Base-by-base conservation (phyloP, 768 basidiomycete species). In the Auricularia sp. region DNA sequence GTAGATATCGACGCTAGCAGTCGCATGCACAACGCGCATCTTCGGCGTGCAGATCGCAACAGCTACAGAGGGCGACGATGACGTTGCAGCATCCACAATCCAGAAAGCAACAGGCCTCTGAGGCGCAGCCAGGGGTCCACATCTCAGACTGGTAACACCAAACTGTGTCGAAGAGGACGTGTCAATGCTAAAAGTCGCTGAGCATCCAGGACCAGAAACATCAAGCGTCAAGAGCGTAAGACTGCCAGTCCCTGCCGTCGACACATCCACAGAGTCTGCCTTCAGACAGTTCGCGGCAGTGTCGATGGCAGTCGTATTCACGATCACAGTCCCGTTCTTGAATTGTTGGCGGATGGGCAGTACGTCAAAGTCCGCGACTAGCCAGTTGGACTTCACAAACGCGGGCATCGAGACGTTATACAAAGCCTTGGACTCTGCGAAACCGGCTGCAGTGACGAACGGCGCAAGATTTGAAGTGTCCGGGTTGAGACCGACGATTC, bases 101-200 rank as follows among this genome's bases (percentile, higher is more conserved):
- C 83, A 86, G 69, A 84, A 83, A 23, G 83, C 74, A 18, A 82
- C 76, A 0, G 84, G 83, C 16, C 72, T 76, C 47, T 82, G 82
- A 53, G 79, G 72, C 11, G 72, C 68, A 3, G 74, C 73, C 8
- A 70, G 65, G 21, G 64, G 5, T 34, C 63, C 36, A 33, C 64
- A 64, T 3, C 34, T 61, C 16, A 62, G 64, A 35, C 36, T 51
- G 3, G 59, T 60, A 6, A 66, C 64, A 12, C 64, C 64, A 18
- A 36, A 64, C 61, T 64, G 66, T 14, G 33, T 2, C 14, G 58
- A 35, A 4, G 64, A 33, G 21, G 36, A 33, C 1, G 56, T 56
- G 16, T 16, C 34, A 8, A 64, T 61, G 10, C 36, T 18, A 14
- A 64, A 44, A 21, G 23, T 29, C 33, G 58, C 33, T 11, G 21